These are phyloP conservation scores for Exophiala lecanii-corni DNA, from an alignment of 2,329 filamentous ascomycete species.

Conservation along the genomic window DNA sequence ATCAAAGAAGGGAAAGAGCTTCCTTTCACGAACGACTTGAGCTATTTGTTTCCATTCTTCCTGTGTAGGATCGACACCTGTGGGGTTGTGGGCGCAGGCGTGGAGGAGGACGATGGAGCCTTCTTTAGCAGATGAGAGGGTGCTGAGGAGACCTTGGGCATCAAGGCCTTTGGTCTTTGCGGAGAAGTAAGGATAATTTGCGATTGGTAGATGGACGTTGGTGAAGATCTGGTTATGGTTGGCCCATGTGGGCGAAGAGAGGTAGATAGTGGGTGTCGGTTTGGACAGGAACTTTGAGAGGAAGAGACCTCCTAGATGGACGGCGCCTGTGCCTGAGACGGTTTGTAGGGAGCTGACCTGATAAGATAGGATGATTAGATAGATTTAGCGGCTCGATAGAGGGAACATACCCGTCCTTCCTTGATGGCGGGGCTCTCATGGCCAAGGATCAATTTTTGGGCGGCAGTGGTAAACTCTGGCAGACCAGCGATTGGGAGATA, in stretches of 20 bases:
- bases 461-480: constrained; percentile 77
- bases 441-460: constrained; percentile 85
- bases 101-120: constrained; percentile 86
- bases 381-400: neutral
- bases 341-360: constrained; percentile 76
- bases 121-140: constrained; percentile 66
- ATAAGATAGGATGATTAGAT: neutral
- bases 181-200: constrained; percentile 90
- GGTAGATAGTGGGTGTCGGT: constrained; percentile 69
- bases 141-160: constrained; percentile 77
- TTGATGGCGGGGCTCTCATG: constrained; percentile 71
- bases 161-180: constrained; percentile 85
- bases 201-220: constrained; percentile 75
- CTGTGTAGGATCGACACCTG: constrained; percentile 87
- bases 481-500: constrained; percentile 95
- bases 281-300: constrained; percentile 80
- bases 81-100: constrained; percentile 96
- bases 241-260: constrained; percentile 94
- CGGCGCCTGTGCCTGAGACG: constrained; percentile 93
- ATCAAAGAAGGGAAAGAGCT: constrained; percentile 98
- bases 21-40: constrained; percentile 66
- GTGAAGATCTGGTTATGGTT: constrained; percentile 99
- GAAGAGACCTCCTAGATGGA: constrained; percentile 91
- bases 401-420: constrained; percentile 65
- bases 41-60: constrained; percentile 95